Conservation (phyloP, 306 rosid genomes). For the Datisca glomerata region DNA sequence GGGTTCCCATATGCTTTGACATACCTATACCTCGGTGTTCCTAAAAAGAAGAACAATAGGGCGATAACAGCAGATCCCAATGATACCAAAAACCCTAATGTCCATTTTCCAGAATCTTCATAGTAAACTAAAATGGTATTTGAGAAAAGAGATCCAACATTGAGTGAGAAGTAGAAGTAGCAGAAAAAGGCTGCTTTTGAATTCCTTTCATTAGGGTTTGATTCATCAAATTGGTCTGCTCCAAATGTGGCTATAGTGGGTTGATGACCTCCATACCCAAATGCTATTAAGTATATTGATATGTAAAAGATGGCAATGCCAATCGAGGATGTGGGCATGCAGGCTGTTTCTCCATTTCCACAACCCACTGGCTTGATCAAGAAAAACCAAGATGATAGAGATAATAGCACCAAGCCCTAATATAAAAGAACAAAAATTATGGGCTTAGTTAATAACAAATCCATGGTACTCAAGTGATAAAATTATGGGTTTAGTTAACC, state of each 20-base stretch:
- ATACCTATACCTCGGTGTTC: conserved; percentile 19
- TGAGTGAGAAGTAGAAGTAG: conserved; percentile 52
- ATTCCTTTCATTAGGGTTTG: not conserved
- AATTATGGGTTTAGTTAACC: not conserved
- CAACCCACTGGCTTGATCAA: conserved; percentile 36
- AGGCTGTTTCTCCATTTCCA: conserved; percentile 16
- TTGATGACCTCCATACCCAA: conserved; percentile 56
- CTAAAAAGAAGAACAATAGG: conserved; percentile 19
- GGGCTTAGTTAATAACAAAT: no score
- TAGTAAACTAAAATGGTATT: conserved; percentile 39
- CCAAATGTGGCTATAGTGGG: conserved; percentile 55
- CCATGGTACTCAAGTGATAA: not conserved
- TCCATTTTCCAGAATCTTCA: conserved; percentile 42
- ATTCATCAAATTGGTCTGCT: conserved; percentile 41
- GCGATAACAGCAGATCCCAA: conserved; percentile 35
- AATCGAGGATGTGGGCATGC: conserved; percentile 19
- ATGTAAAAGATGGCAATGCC: conserved; percentile 27
- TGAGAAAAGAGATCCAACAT: conserved; percentile 45
- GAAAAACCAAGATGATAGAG: conserved; percentile 22
- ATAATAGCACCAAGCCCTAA: conserved; percentile 42
- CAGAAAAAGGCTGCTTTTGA: conserved; percentile 31
- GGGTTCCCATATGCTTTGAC: conserved; percentile 37
- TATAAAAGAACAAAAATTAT: not conserved
- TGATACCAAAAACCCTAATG: conserved; percentile 31
- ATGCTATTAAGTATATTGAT: conserved; percentile 42